Evolutionary conservation across 2,329 filamentous ascomycete genomes (phyloP), one percentile per base, ranked within the genome.

Genomic region (Penicillium sp.): DNA sequence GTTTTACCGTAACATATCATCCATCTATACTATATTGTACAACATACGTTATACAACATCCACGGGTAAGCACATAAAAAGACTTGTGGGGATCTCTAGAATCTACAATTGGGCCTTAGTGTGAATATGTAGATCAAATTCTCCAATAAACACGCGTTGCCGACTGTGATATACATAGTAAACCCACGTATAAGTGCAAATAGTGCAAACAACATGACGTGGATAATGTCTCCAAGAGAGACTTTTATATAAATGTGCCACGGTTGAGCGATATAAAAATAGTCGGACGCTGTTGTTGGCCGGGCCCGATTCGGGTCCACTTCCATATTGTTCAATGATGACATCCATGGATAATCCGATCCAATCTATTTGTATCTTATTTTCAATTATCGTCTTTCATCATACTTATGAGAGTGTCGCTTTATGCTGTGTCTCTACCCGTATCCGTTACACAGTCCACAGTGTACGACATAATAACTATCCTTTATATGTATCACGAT

Each of bases 131-230:
- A 22, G 6, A 8, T 52, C 32, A 45, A 28, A 33, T 38, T 10
- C 26, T 29, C 34, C 35, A n/a, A 46, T 34, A 41, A 28, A 57
- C 47, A 48, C 45, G 47, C 45, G 37, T 57, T 42, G 37, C 44
- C 34, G 44, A 43, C 17, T 34, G 13, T 48, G 45, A 46, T 26
- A 45, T 34, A 47, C 17, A 1, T 19, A 22, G 13, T 21, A 31
- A 10, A 21, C 12, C 6, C 10, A 28, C 15, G 4, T 4, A 32
- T 6, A 43, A 19, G 17, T 19, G 17, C 17, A 29, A 29, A 12
- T 21, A 7, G 33, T 19, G 17, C 33, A 19, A 38, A 38, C 15
- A 24, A 2, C 15, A 46, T 46, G 34, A 46, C 10, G 26, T 24
- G 33, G 26, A 3, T 41, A 22, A 17, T 13, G 24, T 7, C 24